Evolutionary conservation across 768 basidiomycete genomes (phyloP), one percentile per base, ranked within the genome.

Genomic region (Lactarius hatsudake): DNA sequence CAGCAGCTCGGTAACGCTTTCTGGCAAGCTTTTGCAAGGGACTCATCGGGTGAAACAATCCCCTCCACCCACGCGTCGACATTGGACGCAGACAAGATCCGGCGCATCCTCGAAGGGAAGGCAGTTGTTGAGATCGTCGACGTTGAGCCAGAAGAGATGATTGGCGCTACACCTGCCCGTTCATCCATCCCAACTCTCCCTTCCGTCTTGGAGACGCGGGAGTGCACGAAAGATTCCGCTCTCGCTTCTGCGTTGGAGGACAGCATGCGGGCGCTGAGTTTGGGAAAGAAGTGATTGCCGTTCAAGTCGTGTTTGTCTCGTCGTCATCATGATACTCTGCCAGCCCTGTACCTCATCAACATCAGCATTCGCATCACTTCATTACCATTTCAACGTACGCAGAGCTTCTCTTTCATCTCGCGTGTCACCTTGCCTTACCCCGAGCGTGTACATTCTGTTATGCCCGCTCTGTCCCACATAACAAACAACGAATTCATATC

Each of bases 11-110:
- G 89, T 5, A 75, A 79, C n/a, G 91, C 93, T 56, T 94, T 95
- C 79, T 91, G 91, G 89, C 91, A 94, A 69, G 94, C 94, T n/a
- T 95, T 95, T 77, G 82, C 87, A n/a, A 88, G 87, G 3, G 72
- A 72, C 17, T 72, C 77, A 51, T 36, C 45, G 30, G 58, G n/a
- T 74, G 12, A 65, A 71, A 0, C 66, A 75, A 32, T 73, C 78
- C 59, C 69, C 38, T 40, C 38, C 15, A 40, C 13, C 48, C 30
- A 40, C 54, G 48, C 51, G 53, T 61, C 64, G 20, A 28, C 68
- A 67, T 72, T 59, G 84, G 91, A 94, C 73, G 82, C 85, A 66
- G 91, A 93, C 66, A 94, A 94, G 77, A 91, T 94, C 1, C 79
- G 87, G 73, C 86, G 82, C 71, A 89, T 95, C 51, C 80, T 94